A percentile compares a stretch with the other conserved stretches of the same genome.
Evolutionary conservation across 2,329 filamentous ascomycete species (phyloP).

Genomic region (Lachnellula arida): DNA sequence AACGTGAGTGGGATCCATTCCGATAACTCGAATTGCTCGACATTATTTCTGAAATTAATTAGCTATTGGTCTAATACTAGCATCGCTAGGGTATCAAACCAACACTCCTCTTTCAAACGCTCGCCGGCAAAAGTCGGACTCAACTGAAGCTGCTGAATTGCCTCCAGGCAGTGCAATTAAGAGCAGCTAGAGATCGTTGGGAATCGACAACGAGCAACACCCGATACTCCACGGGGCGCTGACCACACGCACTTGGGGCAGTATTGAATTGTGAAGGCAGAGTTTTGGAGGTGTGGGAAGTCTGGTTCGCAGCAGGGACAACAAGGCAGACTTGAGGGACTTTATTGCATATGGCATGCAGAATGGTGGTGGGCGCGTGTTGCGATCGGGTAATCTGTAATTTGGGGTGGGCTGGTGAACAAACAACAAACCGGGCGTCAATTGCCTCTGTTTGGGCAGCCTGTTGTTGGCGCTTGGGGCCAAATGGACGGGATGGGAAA

Average conservation of each 20-base stretch:
- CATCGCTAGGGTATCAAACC: constrained; percentile 16
- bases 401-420: no score
- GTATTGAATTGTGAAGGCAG: constrained; percentile 8
- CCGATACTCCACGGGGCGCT: neutral
- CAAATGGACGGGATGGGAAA: constrained; percentile 1
- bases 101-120: constrained; percentile 5
- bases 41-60: constrained; percentile 22
- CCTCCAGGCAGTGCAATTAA: constrained; percentile 13
- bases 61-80: constrained; percentile 3
- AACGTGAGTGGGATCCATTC: constrained; percentile 16
- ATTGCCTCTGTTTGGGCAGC: neutral
- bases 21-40: constrained; percentile 23
- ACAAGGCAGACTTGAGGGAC: constrained; percentile 19
- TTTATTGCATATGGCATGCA: constrained; percentile 16
- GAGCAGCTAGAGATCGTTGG: constrained; percentile 11
- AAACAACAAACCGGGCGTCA: constrained; percentile 9
- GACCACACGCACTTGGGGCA: constrained; percentile 11
- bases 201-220: constrained; percentile 4
- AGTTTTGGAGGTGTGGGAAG: constrained; percentile 3
- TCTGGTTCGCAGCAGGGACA: constrained; percentile 13
- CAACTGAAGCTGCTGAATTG: constrained; percentile 2
- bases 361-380: constrained; percentile 3
- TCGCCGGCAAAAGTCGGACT: constrained; percentile 12
- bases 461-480: neutral
- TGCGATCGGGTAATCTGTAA: constrained; percentile 3